Evolutionary conservation across 192 early-diverging fungal species (phyloP).

Genomic region (Linnemannia hyalina): DNA sequence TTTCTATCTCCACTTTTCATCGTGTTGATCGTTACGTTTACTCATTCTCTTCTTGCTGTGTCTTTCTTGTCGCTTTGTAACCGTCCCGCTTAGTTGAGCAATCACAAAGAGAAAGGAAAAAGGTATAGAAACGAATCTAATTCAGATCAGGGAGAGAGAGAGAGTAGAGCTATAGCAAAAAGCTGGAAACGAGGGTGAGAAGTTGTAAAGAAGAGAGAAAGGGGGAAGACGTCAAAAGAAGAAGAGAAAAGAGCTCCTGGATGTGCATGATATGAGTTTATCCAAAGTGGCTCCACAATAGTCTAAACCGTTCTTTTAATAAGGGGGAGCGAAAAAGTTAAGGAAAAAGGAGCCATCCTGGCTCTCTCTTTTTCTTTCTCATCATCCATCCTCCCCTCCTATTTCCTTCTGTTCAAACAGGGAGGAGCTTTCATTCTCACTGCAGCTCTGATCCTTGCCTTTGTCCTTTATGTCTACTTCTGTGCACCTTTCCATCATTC

Average conservation of each 20-base stretch:
- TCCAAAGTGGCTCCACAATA: neutral
- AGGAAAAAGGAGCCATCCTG: neutral
- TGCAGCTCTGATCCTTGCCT: neutral
- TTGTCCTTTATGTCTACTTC: neutral
- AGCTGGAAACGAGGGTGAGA: neutral
- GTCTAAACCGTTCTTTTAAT: neutral
- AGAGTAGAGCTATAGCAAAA: neutral
- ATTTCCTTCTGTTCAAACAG: neutral
- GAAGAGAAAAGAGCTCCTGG: neutral
- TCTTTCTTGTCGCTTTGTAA: neutral
- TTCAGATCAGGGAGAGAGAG: neutral
- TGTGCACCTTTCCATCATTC: neutral
- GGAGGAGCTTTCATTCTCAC: neutral
- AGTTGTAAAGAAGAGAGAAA: neutral
- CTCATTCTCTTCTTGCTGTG: neutral
- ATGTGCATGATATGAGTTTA: neutral
- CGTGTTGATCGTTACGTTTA: neutral
- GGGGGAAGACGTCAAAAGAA: neutral
- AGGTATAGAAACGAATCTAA: neutral
- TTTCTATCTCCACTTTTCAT: neutral
- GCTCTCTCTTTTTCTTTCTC: neutral
- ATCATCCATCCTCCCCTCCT: neutral
- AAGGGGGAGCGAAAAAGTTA: neutral
- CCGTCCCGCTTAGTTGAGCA: neutral
- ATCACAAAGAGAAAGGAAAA: neutral